phyloP scores from a whole-genome alignment of 768 basidiomycete genomes.

The Paxillus ammoniavirescens region DNA sequence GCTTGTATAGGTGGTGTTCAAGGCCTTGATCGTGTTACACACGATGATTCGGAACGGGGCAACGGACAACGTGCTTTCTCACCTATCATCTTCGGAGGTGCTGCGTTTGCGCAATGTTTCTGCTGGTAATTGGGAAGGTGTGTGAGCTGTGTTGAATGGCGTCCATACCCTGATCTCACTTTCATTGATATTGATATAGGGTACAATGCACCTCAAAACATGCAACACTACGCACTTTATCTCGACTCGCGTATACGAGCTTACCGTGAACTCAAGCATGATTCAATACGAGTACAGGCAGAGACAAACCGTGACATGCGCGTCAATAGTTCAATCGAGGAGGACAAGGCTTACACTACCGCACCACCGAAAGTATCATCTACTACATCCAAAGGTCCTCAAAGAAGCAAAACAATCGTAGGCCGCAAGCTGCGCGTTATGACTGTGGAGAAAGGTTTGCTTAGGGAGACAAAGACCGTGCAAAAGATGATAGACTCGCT shows the following conservation, averaged over 20 bases:
- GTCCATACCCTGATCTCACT: background rate
- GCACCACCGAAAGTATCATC: slow-evolving; percentile 31
- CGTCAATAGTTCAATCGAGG: slow-evolving; percentile 58
- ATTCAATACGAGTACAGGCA: slow-evolving; percentile 89
- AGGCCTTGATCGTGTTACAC: slow-evolving; percentile 92
- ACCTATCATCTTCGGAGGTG: slow-evolving; percentile 81
- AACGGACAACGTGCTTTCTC: slow-evolving; percentile 86
- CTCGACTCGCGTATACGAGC: slow-evolving; percentile 85
- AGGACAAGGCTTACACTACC: slow-evolving; percentile 41
- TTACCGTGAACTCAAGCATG: slow-evolving; percentile 90
- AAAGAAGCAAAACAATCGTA: slow-evolving; percentile 72
- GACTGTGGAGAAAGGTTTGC: slow-evolving; percentile 93
- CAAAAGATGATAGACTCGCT: slow-evolving; percentile 88
- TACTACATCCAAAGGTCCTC: slow-evolving; percentile 37
- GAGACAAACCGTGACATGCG: slow-evolving; percentile 89
- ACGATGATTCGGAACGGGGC: slow-evolving; percentile 97
- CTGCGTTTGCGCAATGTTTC: slow-evolving; percentile 79
- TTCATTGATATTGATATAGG: slow-evolving; percentile 43
- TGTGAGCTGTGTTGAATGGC: slow-evolving; percentile 12
- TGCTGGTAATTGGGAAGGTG: slow-evolving; percentile 87
- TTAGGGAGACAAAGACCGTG: slow-evolving; percentile 89
- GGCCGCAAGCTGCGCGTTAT: slow-evolving; percentile 86
- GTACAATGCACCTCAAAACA: slow-evolving; percentile 80
- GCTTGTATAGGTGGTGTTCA: slow-evolving; percentile 83
- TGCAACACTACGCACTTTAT: slow-evolving; percentile 85